Conservation (phyloP, 75 land plant species). For the Cupressus sempervirens region DNA sequence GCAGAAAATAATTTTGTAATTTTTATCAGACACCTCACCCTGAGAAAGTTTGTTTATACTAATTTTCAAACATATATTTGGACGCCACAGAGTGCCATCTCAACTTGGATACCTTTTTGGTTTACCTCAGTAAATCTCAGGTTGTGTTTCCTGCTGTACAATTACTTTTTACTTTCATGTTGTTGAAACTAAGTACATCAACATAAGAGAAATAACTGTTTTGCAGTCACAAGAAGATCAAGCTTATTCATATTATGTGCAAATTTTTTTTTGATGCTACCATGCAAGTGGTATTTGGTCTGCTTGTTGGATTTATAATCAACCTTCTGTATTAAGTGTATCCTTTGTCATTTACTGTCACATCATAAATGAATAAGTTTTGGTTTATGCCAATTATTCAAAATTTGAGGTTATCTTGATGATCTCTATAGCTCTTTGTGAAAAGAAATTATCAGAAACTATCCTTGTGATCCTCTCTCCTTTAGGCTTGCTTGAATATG, state of each 20-base stretch:
- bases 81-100: neutral
- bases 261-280: neutral
- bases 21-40: neutral
- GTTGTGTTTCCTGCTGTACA: neutral
- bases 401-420: too few relatives aligned
- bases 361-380: neutral
- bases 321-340: neutral
- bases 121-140: neutral
- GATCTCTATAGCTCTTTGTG: too few relatives aligned
- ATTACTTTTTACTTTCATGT: neutral
- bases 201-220: neutral
- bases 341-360: neutral
- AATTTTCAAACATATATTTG: neutral
- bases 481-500: too few relatives aligned
- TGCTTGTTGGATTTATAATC: neutral
- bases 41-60: neutral
- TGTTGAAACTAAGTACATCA: neutral
- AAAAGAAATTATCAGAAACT: too few relatives aligned
- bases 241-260: neutral
- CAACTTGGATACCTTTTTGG: neutral
- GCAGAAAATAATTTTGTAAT: neutral
- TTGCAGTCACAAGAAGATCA: neutral
- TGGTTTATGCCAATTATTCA: neutral
- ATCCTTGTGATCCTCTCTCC: too few relatives aligned
- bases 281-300: neutral